These are phyloP conservation scores for Halophytophthora batemanensis DNA, from an alignment of 352 stramenopile genomes.

Conservation along the genomic window DNA sequence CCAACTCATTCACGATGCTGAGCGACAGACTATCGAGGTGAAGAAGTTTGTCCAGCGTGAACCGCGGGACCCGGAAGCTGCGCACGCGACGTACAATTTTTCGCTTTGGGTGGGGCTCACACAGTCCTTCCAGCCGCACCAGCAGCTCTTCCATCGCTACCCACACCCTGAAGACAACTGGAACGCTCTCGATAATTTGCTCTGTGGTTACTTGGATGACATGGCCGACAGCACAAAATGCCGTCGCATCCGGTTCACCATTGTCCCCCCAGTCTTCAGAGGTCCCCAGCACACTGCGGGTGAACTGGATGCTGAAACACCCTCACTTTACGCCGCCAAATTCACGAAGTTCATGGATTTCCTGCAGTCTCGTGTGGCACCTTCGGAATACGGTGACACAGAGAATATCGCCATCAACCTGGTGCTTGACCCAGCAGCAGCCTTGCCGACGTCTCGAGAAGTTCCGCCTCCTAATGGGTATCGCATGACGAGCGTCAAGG, in stretches of 20 bases:
- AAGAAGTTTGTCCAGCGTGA: constrained; percentile 68
- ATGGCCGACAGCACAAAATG: constrained; percentile 75
- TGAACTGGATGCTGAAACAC: constrained; percentile 3
- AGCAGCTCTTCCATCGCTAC: constrained; percentile 71
- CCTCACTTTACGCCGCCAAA: constrained; percentile 36
- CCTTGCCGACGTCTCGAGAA: constrained; percentile 1
- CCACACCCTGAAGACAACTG: constrained; percentile 73
- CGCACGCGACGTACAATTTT: constrained; percentile 62
- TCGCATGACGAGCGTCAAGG: constrained; percentile 50
- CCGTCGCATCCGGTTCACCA: constrained; percentile 63
- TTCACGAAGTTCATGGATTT: constrained; percentile 69
- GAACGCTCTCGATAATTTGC: constrained; percentile 72
- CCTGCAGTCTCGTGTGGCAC: constrained; percentile 52
- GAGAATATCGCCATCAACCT: constrained; percentile 51
- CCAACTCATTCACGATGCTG: constrained; percentile 72
- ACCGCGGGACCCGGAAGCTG: constrained; percentile 22
- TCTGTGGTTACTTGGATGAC: constrained; percentile 73
- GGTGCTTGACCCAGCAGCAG: constrained; percentile 22
- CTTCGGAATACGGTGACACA: constrained; percentile 42
- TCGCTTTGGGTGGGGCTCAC: constrained; percentile 67
- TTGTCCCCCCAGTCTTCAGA: constrained; percentile 37
- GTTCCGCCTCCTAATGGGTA: constrained; percentile 11
- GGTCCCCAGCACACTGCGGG: constrained; percentile 2
- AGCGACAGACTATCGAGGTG: constrained; percentile 74
- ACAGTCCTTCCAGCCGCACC: constrained; percentile 64